phyloP scores from a whole-genome alignment of 768 basidiomycete species.

The Termitomyces sp. region DNA sequence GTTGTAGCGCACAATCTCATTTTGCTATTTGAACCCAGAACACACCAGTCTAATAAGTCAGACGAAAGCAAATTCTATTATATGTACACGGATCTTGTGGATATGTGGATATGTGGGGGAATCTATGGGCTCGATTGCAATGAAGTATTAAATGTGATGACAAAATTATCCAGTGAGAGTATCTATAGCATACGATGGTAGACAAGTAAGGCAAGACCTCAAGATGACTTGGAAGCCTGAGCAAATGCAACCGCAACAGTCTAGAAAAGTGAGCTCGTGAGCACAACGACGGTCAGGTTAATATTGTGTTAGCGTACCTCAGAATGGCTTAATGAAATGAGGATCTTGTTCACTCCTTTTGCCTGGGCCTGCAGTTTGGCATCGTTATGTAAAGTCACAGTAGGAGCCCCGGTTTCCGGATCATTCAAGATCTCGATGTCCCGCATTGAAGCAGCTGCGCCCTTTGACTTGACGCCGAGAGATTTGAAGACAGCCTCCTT shows the following conservation, averaged over 20 bases:
- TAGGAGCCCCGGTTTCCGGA: conserved; percentile 66
- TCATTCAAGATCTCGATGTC: conserved; percentile 93
- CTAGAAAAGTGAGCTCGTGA: conserved; percentile 28
- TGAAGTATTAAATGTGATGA: conserved; percentile 5
- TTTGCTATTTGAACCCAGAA: neutral
- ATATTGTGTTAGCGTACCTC: conserved; percentile 46
- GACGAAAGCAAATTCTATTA: conserved; percentile 13
- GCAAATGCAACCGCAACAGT: conserved; percentile 86
- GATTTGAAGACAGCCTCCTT: conserved; percentile 99
- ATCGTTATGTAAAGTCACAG: conserved; percentile 72
- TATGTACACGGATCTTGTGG: conserved; percentile 2
- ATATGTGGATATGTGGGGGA: conserved; percentile 6
- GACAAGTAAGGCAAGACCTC: conserved; percentile 4
- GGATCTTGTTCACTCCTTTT: conserved; percentile 68
- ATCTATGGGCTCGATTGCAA: conserved; percentile 5
- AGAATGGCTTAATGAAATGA: conserved; percentile 89
- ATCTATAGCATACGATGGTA: conserved; percentile 7
- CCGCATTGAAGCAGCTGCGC: conserved; percentile 91
- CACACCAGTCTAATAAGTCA: neutral
- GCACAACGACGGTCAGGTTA: neutral
- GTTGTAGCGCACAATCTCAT: neutral
- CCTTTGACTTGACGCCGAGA: conserved; percentile 82
- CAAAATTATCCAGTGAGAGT: conserved; percentile 11
- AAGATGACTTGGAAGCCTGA: conserved; percentile 50
- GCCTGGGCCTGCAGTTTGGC: conserved; percentile 66